phyloP scores from a whole-genome alignment of 192 early-diverging fungal species.

The Lunasporangiospora selenospora region DNA sequence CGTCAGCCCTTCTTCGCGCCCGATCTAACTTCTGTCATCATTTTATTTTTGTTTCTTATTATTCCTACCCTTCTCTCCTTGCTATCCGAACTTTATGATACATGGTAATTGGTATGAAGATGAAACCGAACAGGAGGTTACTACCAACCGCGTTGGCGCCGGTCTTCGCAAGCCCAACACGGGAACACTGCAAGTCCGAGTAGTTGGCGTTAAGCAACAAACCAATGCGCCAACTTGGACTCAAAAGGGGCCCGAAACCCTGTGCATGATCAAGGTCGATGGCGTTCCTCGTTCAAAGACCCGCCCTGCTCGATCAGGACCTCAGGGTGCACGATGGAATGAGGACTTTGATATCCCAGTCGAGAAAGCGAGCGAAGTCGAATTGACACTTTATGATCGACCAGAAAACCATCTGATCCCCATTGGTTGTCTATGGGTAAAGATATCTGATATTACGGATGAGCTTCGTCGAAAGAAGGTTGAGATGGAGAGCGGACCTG shows the following conservation, averaged over 20 bases:
- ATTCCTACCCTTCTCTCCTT: slow-evolving; percentile 2
- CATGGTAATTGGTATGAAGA: slow-evolving; percentile 25
- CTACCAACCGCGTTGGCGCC: slow-evolving; percentile 57
- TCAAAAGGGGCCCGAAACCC: slow-evolving; percentile 68
- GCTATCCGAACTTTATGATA: background rate
- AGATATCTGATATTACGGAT: slow-evolving; percentile 92
- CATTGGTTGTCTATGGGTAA: slow-evolving; percentile 91
- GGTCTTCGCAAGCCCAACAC: slow-evolving; percentile 74
- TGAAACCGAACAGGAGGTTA: slow-evolving; percentile 50
- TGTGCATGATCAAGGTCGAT: slow-evolving; percentile 84
- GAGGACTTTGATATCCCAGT: slow-evolving; percentile 89
- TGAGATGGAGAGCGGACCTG: slow-evolving; percentile 63
- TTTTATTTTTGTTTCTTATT: background rate
- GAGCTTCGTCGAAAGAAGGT: slow-evolving; percentile 79
- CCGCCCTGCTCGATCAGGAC: slow-evolving; percentile 60
- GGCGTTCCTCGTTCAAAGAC: slow-evolving; percentile 80
- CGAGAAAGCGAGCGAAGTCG: slow-evolving; percentile 91
- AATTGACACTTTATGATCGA: slow-evolving; percentile 90
- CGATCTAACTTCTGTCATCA: background rate
- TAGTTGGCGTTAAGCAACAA: slow-evolving; percentile 66
- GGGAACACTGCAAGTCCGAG: slow-evolving; percentile 72
- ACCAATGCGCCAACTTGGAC: slow-evolving; percentile 65
- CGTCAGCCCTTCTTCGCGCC: no score
- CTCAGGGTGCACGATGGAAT: slow-evolving; percentile 74
- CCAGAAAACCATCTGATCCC: slow-evolving; percentile 70